Evolutionary conservation across 306 rosid genomes (phyloP).

Genomic region (Trifolium dubium): DNA sequence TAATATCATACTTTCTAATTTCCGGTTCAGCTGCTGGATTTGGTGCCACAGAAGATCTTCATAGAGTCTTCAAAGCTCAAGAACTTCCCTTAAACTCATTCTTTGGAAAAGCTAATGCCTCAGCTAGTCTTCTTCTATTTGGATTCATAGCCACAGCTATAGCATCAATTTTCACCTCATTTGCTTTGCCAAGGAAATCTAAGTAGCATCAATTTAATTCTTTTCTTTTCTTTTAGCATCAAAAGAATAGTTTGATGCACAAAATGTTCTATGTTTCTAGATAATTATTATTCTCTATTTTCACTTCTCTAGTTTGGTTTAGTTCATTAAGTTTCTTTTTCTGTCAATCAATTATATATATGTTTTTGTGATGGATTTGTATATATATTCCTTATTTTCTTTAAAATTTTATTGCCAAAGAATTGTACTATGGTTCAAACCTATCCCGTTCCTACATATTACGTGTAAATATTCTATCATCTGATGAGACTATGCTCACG

Average conservation of each 20-base stretch:
- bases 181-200: conserved; percentile 47
- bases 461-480: no score
- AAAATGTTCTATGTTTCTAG: not conserved
- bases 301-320: not conserved
- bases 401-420: no score
- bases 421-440: no score
- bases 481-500: no score
- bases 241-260: conserved; percentile 24
- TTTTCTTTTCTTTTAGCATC: conserved; percentile 52
- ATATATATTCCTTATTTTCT: no score
- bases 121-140: conserved; percentile 53
- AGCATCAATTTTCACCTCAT: conserved; percentile 57
- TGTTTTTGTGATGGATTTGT: not conserved
- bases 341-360: not conserved
- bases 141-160: conserved; percentile 55
- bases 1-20: conserved; percentile 55
- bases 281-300: conserved; percentile 1
- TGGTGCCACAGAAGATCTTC: conserved; percentile 54
- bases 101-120: conserved; percentile 50
- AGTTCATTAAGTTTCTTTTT: not conserved
- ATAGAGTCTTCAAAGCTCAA: not conserved
- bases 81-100: conserved; percentile 12
- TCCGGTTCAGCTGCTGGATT: conserved; percentile 68
- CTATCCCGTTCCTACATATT: no score
- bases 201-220: conserved; percentile 55